Percentiles rank a stretch among this genome's conserved stretches.
Evolutionary conservation across 2,329 filamentous ascomycete species (phyloP).

Genomic region (Tetracladium maxilliforme): DNA sequence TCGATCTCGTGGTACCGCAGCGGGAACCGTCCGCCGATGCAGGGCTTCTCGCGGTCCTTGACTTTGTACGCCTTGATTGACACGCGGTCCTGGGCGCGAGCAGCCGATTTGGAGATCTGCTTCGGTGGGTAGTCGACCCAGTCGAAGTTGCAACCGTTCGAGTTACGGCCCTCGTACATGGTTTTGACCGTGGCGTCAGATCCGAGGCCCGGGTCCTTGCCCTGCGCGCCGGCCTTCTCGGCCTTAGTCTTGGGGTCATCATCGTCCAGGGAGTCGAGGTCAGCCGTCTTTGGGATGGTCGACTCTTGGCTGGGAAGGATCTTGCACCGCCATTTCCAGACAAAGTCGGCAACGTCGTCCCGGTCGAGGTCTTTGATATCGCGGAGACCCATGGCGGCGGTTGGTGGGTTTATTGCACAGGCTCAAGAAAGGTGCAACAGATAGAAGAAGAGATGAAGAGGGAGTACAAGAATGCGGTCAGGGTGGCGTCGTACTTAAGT

Average conservation of each 20-base stretch:
- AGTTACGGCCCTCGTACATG: slow-evolving; percentile 21
- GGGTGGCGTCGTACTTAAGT: too few species aligned
- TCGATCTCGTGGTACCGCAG: slow-evolving; percentile 24
- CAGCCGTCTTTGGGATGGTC: slow-evolving; percentile 6
- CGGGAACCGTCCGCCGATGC: slow-evolving; percentile 19
- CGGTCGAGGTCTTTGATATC: slow-evolving; percentile 5
- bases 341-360: slow-evolving; percentile 10
- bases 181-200: slow-evolving; percentile 16
- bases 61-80: slow-evolving; percentile 31
- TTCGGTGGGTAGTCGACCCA: slow-evolving; percentile 26
- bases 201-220: slow-evolving; percentile 9
- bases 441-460: too few species aligned
- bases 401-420: too few species aligned
- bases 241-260: slow-evolving; percentile 6
- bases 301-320: slow-evolving; percentile 9
- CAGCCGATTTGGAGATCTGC: slow-evolving; percentile 21
- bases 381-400: too few species aligned
- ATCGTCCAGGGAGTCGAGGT: slow-evolving; percentile 5
- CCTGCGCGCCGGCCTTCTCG: not conserved
- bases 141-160: slow-evolving; percentile 10
- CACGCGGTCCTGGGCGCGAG: slow-evolving; percentile 21
- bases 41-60: slow-evolving; percentile 24
- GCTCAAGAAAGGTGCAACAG: too few species aligned
- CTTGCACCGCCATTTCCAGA: slow-evolving; percentile 18
- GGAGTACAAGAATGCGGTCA: too few species aligned